Evolutionary conservation across 495 filamentous ascomycete genomes (phyloP).

Genomic region (Podospora bellae-mahoneyi): DNA sequence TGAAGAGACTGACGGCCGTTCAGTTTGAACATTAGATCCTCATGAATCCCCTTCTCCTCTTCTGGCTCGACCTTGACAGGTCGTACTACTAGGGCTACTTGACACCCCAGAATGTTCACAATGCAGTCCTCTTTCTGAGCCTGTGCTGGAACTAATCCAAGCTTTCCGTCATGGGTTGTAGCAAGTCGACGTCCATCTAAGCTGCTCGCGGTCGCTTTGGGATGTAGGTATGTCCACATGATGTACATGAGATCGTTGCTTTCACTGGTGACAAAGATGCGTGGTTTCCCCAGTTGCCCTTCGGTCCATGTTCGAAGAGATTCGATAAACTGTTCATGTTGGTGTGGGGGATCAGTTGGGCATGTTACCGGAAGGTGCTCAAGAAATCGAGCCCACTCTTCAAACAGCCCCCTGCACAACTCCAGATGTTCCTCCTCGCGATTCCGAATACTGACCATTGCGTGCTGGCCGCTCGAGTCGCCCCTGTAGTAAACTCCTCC

Average conservation of each 20-base stretch:
- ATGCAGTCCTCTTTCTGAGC: background rate
- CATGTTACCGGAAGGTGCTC: background rate
- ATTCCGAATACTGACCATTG: background rate
- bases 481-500: background rate
- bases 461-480: background rate
- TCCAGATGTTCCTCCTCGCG: background rate
- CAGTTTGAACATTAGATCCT: background rate
- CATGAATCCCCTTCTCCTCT: background rate
- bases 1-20: no score
- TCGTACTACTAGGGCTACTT: background rate
- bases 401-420: background rate
- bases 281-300: background rate
- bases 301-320: background rate
- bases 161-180: background rate
- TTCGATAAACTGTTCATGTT: background rate
- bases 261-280: background rate
- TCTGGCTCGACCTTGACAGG: background rate
- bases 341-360: background rate
- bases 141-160: background rate
- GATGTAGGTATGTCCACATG: conserved; percentile 5
- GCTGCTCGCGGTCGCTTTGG: background rate
- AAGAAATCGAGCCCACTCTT: background rate
- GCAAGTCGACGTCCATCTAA: background rate
- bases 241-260: background rate
- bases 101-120: background rate